phyloP scores from a whole-genome alignment of 768 basidiomycete genomes.

The Russula sp. region DNA sequence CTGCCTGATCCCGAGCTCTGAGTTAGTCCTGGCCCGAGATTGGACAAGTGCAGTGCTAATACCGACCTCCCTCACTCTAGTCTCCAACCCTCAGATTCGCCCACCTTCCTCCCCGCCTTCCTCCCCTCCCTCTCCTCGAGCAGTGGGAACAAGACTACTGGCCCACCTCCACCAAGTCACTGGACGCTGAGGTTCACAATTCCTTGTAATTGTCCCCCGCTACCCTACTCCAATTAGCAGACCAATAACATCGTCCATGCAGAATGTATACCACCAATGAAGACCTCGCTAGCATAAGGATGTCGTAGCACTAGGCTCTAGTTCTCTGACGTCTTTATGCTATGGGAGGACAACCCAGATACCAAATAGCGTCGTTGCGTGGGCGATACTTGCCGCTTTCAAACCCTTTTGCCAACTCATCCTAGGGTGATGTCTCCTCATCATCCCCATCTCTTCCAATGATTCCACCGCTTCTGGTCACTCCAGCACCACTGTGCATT shows the following conservation, averaged over 20 bases:
- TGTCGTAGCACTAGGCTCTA: conserved; percentile 9
- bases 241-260: conserved; percentile 19
- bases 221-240: conserved; percentile 17
- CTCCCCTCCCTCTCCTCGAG: no score
- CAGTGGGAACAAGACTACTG: no score
- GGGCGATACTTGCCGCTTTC: conserved; percentile 18
- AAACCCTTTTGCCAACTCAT: conserved; percentile 16
- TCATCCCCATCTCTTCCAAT: background rate
- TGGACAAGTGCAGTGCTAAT: no score
- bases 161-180: no score
- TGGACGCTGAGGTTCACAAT: no score
- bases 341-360: conserved; percentile 21
- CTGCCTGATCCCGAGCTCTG: no score
- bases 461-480: conserved; percentile 5
- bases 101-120: no score
- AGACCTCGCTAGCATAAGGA: conserved; percentile 20
- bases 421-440: conserved; percentile 10
- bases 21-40: no score
- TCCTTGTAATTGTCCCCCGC: no score
- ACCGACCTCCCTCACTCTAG: no score
- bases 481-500: conserved; percentile 15
- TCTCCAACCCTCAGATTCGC: no score
- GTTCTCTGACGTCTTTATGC: no score
- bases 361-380: conserved; percentile 25
- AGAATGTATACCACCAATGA: conserved; percentile 25